Percentiles rank a stretch among this genome's conserved stretches.
Evolutionary conservation across 2,329 filamentous ascomycete genomes (phyloP).

Genomic region (Cladosporium sp.): DNA sequence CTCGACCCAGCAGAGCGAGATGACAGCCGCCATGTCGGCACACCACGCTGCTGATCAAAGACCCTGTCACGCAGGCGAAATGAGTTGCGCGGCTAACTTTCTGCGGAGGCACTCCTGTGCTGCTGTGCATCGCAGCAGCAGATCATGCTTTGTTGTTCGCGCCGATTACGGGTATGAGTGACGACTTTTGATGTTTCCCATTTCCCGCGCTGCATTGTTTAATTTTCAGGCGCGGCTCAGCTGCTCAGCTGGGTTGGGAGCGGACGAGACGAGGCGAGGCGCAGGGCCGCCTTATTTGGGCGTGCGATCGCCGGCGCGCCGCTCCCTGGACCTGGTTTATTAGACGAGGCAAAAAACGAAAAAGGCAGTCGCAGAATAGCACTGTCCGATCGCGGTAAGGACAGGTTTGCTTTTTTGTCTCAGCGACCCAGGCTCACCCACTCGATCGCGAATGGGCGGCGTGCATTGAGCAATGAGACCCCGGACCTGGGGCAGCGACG

Average conservation of each 20-base stretch:
- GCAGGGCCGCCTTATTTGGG: slow-evolving; percentile 16
- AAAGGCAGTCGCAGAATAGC: slow-evolving; percentile 11
- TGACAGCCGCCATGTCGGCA: slow-evolving; percentile 23
- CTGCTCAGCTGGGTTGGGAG: slow-evolving; percentile 15
- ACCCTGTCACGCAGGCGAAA: slow-evolving; percentile 26
- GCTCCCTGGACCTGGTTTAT: slow-evolving; percentile 9
- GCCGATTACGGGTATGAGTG: slow-evolving; percentile 8
- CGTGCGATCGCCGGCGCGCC: slow-evolving; percentile 13
- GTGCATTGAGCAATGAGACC: slow-evolving; percentile 15
- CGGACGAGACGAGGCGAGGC: background rate
- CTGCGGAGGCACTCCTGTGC: background rate
- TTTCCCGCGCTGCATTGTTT: background rate
- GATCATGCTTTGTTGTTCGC: background rate
- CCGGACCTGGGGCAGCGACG: slow-evolving; percentile 17
- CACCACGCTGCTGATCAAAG: slow-evolving; percentile 22
- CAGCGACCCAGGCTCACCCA: slow-evolving; percentile 2
- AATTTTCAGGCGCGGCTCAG: slow-evolving; percentile 5
- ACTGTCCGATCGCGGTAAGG: slow-evolving; percentile 7
- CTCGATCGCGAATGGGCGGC: slow-evolving; percentile 1
- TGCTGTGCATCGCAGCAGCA: slow-evolving; percentile 3
- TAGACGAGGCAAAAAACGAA: background rate
- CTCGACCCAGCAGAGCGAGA: slow-evolving; percentile 16
- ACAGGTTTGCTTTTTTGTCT: slow-evolving; percentile 11
- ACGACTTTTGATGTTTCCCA: background rate
- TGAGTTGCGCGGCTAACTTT: slow-evolving; percentile 23